Evolutionary conservation across 73 alveolate species (phyloP).

Genomic region (Paramecium biaurelia): DNA sequence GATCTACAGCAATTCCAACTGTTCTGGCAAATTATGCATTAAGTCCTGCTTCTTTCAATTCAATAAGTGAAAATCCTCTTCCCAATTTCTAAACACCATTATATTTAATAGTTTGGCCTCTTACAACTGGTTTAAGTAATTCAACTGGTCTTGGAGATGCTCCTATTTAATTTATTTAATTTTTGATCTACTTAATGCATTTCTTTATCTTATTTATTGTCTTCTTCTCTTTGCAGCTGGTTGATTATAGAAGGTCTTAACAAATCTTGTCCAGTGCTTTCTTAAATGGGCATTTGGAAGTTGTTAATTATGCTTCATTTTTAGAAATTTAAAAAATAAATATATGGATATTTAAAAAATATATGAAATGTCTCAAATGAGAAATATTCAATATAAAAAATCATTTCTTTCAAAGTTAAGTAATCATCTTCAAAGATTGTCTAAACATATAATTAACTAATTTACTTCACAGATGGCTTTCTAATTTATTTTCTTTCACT

Average conservation of each 20-base stretch:
- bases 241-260: constrained; percentile 95
- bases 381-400: constrained; percentile 9
- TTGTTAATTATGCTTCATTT: constrained; percentile 77
- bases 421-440: neutral
- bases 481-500: neutral
- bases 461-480: neutral
- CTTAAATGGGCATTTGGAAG: constrained; percentile 92
- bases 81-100: constrained; percentile 82
- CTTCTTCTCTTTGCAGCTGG: constrained; percentile 93
- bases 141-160: constrained; percentile 81
- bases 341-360: constrained; percentile 23
- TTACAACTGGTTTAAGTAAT: constrained; percentile 90
- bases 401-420: constrained; percentile 1
- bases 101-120: constrained; percentile 89
- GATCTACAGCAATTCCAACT: constrained; percentile 98
- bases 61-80: constrained; percentile 95
- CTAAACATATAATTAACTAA: neutral
- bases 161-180: constrained; percentile 59
- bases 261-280: constrained; percentile 91
- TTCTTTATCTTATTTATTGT: constrained; percentile 69
- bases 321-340: constrained; percentile 27
- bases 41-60: constrained; percentile 91
- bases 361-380: constrained; percentile 44
- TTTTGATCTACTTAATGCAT: constrained; percentile 65
- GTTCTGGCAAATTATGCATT: constrained; percentile 93